Evolutionary conservation across 495 filamentous ascomycete genomes (phyloP), one percentile per base, ranked within the genome.

Genomic region (Podospora comata): DNA sequence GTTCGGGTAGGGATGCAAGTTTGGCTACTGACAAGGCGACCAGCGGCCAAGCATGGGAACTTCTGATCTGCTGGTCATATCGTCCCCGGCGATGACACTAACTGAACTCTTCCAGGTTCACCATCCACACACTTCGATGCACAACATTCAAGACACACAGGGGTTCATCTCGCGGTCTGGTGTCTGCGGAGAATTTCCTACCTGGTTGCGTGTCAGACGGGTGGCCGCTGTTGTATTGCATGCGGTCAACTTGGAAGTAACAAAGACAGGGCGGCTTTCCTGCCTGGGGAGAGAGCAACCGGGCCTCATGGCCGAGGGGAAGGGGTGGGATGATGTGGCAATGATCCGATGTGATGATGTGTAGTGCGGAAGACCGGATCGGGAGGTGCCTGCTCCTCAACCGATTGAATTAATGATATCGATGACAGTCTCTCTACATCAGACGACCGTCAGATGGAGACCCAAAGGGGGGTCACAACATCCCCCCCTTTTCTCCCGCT

Each of bases 61-160:
- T 58, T 26, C 55, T 20, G 1, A 58, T 23, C n/a, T 20, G 55
- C 55, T 58, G 39, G 39, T 48, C 39, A 48, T 48, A 5, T 48
- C 15, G 39, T 48, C 39, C 39, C 39, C 13, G 39, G 39, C 39
- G 9, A 48, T 16, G 39, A 48, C 7, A 48, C 15, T 3, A 48
- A 48, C 13, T 48, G 9, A 2, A 48, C 39, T 48, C 34, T 5
- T 6, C 9, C 39, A 11, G 13, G 13, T 48, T 11, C 39, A 13
- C 18, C 9, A 39, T 13, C 18, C 54, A 57, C 5, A 57, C 54
- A n/a, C 20, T 57, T 2, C 54, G 18, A 58, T 58, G 23, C n/a
- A 26, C 55, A 26, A 58, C 55, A 58, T 58, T 11, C 55, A 58
- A 58, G 55, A 26, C 55, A 58, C n/a, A 26, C 55, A 58, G 55